Percentiles rank a stretch among this genome's conserved stretches.
Conservation (phyloP, 2,329 filamentous ascomycete genomes). For the Cladosporium oxysporum region DNA sequence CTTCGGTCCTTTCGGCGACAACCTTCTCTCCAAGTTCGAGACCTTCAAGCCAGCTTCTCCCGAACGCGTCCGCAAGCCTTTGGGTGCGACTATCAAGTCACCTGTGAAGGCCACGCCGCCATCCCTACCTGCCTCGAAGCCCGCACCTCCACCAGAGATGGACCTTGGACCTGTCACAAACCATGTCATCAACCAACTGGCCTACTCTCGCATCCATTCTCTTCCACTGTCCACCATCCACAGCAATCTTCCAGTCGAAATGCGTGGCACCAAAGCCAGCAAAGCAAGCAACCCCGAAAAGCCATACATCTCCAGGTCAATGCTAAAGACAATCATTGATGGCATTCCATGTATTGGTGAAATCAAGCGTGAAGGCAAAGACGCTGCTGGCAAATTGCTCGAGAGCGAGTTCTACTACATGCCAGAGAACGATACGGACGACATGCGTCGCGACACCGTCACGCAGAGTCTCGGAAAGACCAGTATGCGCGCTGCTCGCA, state of each 20-base stretch:
- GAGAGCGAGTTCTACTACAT: conserved; percentile 98
- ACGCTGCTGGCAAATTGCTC: conserved; percentile 87
- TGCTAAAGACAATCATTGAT: conserved; percentile 72
- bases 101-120: conserved; percentile 27
- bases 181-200: conserved; percentile 92
- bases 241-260: conserved; percentile 72
- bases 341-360: conserved; percentile 78
- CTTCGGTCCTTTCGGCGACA: conserved; percentile 85
- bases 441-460: conserved; percentile 75
- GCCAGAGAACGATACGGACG: conserved; percentile 80
- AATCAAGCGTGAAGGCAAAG: conserved; percentile 88
- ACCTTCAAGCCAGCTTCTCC: conserved; percentile 73
- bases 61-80: conserved; percentile 44
- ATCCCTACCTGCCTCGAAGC: conserved; percentile 25
- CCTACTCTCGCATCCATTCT: conserved; percentile 88
- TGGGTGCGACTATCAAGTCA: conserved; percentile 33
- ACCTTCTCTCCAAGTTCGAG: conserved; percentile 78
- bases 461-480: conserved; percentile 86
- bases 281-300: conserved; percentile 30
- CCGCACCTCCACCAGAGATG: conserved; percentile 22
- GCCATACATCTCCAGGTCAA: conserved; percentile 55
- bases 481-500: conserved; percentile 83
- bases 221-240: conserved; percentile 88
- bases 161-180: conserved; percentile 62
- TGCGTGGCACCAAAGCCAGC: conserved; percentile 39